These are phyloP conservation scores for Magnusiomyces clavatus DNA, from an alignment of 1,139 yeast species.

Conservation along the genomic window DNA sequence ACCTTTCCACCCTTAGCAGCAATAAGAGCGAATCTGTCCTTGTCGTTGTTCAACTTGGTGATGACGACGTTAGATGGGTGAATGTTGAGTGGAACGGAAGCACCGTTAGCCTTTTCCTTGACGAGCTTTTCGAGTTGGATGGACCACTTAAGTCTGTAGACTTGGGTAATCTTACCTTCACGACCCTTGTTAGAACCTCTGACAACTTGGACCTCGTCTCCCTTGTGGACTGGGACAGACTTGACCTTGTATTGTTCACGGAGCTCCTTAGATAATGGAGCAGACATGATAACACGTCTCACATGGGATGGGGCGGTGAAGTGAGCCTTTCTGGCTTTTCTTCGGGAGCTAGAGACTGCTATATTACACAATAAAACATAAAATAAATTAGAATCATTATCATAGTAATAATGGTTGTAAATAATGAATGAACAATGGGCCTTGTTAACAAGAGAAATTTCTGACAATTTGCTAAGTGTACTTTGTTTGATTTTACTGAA, in stretches of 20 bases:
- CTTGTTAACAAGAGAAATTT: too few relatives aligned
- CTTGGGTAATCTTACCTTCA: conserved; percentile 97
- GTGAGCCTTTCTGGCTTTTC: conserved; percentile 99
- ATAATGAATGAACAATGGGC: too few relatives aligned
- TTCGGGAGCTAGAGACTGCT: conserved; percentile 98
- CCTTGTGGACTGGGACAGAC: conserved; percentile 96
- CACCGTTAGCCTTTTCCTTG: conserved; percentile 98
- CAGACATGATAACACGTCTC: conserved; percentile 94
- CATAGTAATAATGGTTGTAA: background rate
- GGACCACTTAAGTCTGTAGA: conserved; percentile 97
- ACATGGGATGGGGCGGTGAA: conserved; percentile 96
- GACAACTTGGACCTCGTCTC: conserved; percentile 90
- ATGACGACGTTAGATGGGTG: conserved; percentile 99
- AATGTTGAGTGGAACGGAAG: conserved; percentile 93
- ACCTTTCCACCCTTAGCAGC: conserved; percentile 78
- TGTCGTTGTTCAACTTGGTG: conserved; percentile 96
- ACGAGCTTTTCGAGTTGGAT: conserved; percentile 96
- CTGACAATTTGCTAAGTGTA: too few relatives aligned
- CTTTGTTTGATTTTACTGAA: too few relatives aligned
- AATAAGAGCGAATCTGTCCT: conserved; percentile 97
- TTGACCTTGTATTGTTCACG: conserved; percentile 95
- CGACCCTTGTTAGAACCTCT: conserved; percentile 99
- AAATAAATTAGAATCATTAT: background rate
- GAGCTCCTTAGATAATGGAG: conserved; percentile 99
- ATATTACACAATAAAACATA: background rate